phyloP scores from a whole-genome alignment of 805 yeast genomes.

The Priceomyces melissophilus region DNA sequence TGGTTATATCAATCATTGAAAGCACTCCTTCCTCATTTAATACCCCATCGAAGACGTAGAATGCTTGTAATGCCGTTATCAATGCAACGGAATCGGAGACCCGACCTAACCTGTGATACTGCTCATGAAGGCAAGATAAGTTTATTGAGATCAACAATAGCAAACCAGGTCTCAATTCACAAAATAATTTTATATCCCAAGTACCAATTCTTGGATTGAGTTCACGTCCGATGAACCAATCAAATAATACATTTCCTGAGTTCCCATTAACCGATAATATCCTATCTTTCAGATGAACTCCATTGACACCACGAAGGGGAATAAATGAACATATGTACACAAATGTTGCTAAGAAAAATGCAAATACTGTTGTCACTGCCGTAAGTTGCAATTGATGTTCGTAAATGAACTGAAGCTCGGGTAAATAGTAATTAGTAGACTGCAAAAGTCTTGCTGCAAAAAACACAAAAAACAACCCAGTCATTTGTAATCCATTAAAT shows the following conservation, averaged over 20 bases:
- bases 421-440: constrained; percentile 52
- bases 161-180: constrained; percentile 94
- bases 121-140: constrained; percentile 76
- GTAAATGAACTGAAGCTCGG: constrained; percentile 78
- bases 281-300: constrained; percentile 55
- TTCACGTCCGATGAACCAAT: constrained; percentile 97
- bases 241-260: constrained; percentile 69
- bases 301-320: constrained; percentile 51
- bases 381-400: constrained; percentile 64
- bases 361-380: constrained; percentile 58
- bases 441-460: constrained; percentile 51
- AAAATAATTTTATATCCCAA: constrained; percentile 85
- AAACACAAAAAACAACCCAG: constrained; percentile 32
- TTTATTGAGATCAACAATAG: constrained; percentile 80
- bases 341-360: constrained; percentile 58
- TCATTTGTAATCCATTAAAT: constrained; percentile 73
- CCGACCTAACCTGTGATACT: constrained; percentile 57
- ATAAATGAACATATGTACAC: constrained; percentile 69
- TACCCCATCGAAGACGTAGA: constrained; percentile 89
- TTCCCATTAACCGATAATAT: constrained; percentile 87
- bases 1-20: constrained; percentile 92
- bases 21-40: constrained; percentile 85
- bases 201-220: constrained; percentile 84
- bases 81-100: constrained; percentile 71
- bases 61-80: constrained; percentile 66